Evolutionary conservation across 2,329 filamentous ascomycete species (phyloP).

Genomic region (Clarireedia sp.): DNA sequence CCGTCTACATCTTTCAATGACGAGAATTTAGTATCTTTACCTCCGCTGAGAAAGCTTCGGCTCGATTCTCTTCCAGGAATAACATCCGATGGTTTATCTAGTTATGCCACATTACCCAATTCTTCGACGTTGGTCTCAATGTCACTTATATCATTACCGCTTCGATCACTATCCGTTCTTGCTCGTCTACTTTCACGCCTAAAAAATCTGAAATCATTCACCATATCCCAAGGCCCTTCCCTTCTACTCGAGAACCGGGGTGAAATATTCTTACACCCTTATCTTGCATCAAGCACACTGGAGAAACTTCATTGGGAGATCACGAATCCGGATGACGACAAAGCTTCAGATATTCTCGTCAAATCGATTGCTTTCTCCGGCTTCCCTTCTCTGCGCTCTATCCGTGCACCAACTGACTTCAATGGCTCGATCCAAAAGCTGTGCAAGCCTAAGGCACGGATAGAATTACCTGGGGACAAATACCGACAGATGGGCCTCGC

Average conservation of each 20-base stretch:
- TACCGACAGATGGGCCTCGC: slow-evolving; percentile 24
- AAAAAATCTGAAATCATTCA: slow-evolving; percentile 39
- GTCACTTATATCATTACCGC: slow-evolving; percentile 47
- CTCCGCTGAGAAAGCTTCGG: slow-evolving; percentile 45
- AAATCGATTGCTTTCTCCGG: slow-evolving; percentile 51
- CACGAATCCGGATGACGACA: slow-evolving; percentile 27
- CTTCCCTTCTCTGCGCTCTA: slow-evolving; percentile 51
- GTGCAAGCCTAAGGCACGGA: slow-evolving; percentile 40
- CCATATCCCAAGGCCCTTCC: slow-evolving; percentile 46
- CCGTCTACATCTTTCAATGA: slow-evolving; percentile 51
- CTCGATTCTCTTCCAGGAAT: slow-evolving; percentile 49
- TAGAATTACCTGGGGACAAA: slow-evolving; percentile 24
- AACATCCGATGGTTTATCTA: slow-evolving; percentile 46
- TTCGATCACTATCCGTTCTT: slow-evolving; percentile 48
- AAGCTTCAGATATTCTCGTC: slow-evolving; percentile 56
- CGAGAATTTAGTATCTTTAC: slow-evolving; percentile 45
- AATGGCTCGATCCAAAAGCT: slow-evolving; percentile 61
- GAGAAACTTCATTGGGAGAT: slow-evolving; percentile 58
- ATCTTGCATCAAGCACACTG: slow-evolving; percentile 49
- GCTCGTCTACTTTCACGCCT: slow-evolving; percentile 52
- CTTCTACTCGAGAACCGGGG: slow-evolving; percentile 48
- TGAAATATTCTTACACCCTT: slow-evolving; percentile 56
- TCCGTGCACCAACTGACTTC: slow-evolving; percentile 62
- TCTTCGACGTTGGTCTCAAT: slow-evolving; percentile 41
- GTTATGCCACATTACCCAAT: slow-evolving; percentile 44